Evolutionary conservation across 2,329 filamentous ascomycete species (phyloP).

Genomic region (Neobulgaria alba): DNA sequence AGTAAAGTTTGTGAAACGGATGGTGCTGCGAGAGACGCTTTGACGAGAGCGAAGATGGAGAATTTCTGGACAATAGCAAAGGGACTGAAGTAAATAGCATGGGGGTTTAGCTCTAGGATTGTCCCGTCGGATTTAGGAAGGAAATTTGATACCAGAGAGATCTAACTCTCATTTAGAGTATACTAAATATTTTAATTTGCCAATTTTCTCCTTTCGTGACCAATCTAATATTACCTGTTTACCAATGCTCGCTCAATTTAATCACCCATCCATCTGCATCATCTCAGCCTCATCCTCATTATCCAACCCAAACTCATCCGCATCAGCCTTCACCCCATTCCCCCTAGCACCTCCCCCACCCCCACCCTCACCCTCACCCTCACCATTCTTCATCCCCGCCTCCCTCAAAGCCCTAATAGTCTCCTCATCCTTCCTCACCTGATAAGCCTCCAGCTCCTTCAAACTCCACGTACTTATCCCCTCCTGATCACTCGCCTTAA

Average conservation of each 20-base stretch:
- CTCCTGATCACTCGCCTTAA: slow-evolving; percentile 73
- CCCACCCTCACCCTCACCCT: slow-evolving; percentile 6
- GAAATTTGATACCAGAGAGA: no score
- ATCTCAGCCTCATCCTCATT: slow-evolving; percentile 37
- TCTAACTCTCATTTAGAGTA: no score
- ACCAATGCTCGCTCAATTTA: slow-evolving; percentile 6
- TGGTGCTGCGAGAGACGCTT: slow-evolving; percentile 71
- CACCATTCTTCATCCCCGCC: slow-evolving; percentile 25
- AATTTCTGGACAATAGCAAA: slow-evolving; percentile 92
- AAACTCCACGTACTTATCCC: slow-evolving; percentile 90
- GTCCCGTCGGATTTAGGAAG: no score
- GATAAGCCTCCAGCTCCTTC: slow-evolving; percentile 67
- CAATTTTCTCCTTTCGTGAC: no score
- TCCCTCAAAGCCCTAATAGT: slow-evolving; percentile 53
- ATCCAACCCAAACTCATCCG: slow-evolving; percentile 27
- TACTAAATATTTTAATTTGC: no score
- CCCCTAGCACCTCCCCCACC: slow-evolving; percentile 13
- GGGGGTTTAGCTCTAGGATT: background rate
- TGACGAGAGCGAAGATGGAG: slow-evolving; percentile 80
- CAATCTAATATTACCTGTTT: no score
- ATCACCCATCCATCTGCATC: slow-evolving; percentile 34
- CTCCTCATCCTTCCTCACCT: slow-evolving; percentile 65
- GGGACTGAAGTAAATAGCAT: slow-evolving; percentile 32
- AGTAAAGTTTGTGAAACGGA: slow-evolving; percentile 92
- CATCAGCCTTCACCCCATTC: slow-evolving; percentile 12